Base-by-base conservation (phyloP, 192 early-diverging fungal genomes). In the Diversispora epigaea region DNA sequence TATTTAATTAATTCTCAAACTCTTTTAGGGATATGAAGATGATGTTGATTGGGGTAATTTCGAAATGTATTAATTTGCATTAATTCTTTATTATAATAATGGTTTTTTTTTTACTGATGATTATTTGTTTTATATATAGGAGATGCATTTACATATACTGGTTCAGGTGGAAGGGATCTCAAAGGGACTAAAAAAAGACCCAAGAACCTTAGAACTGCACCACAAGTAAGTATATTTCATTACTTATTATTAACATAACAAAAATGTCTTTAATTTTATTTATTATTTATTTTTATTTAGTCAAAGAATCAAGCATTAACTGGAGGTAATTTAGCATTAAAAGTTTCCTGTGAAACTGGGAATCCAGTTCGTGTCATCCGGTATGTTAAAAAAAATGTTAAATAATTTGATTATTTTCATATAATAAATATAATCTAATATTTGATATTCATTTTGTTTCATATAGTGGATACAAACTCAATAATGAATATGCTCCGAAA, bases 41-140 rank as follows among this genome's bases (percentile, higher is more conserved):
- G 70, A 72, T 45, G 52, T 72, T 19, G 70, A 72, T 72, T 72
- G 70, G 70, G 70, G 70, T 45, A 64, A 3, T 22, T 62, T 39
- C 11, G 15, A 12, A 25, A 12, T 39, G 9, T 17, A 43, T 12
- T 7, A 40, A 41, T 2, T 17, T 3, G 60, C 4, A 62, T 32
- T 12, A 11, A 8, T 32, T 4, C 22, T 14, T 62, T 0, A 10
- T 54, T 54, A 11, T 54, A 17, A 32, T 32, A 32, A 32, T 17
- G 2, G 32, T 60, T 39, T 22, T 60, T 39, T 22, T 25, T 60
- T 21, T 11, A 60, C 22, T 10, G 10, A 62, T 39, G 25, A 32
- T 14, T 39, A 12, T 4, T 54, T 9, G 14, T 60, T 62, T 62
- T 6, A 4, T 10, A 39, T 32, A 62, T 43, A 64, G 62, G 62